Conservation (phyloP, 495 filamentous ascomycete species). For the Gamarada debralockiae region DNA sequence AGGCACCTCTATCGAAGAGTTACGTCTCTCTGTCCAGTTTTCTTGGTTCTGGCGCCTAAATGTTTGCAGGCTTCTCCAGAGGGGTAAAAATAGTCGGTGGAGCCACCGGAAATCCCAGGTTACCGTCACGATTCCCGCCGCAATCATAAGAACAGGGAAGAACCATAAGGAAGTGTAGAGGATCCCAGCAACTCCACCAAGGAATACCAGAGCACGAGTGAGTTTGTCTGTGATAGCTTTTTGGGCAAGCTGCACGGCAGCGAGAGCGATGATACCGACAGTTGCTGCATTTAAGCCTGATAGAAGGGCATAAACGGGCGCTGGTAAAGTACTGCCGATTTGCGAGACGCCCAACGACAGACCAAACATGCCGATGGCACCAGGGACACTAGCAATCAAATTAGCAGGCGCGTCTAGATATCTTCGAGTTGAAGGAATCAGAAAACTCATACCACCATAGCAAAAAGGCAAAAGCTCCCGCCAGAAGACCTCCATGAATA, state of each 20-base stretch:
- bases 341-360: slow-evolving; percentile 64
- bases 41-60: neutral
- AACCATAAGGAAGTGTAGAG: slow-evolving; percentile 80
- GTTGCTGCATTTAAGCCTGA: slow-evolving; percentile 76
- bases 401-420: neutral
- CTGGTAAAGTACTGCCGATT: slow-evolving; percentile 57
- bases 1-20: neutral
- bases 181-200: slow-evolving; percentile 62
- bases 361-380: slow-evolving; percentile 72
- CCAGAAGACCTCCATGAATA: slow-evolving; percentile 59
- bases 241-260: slow-evolving; percentile 67
- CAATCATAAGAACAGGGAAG: slow-evolving; percentile 66
- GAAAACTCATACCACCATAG: slow-evolving; percentile 55
- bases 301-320: slow-evolving; percentile 66
- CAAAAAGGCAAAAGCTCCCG: slow-evolving; percentile 62
- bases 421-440: too few species aligned
- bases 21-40: neutral
- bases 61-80: neutral
- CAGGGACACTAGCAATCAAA: slow-evolving; percentile 66
- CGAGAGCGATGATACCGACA: slow-evolving; percentile 75
- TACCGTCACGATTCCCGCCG: slow-evolving; percentile 46
- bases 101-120: slow-evolving; percentile 48
- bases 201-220: slow-evolving; percentile 62
- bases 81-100: neutral
- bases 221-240: slow-evolving; percentile 73